Evolutionary conservation across 257 asterid genomes (phyloP), one percentile per base, ranked within the genome.

Genomic region (Ehretia macrophylla): DNA sequence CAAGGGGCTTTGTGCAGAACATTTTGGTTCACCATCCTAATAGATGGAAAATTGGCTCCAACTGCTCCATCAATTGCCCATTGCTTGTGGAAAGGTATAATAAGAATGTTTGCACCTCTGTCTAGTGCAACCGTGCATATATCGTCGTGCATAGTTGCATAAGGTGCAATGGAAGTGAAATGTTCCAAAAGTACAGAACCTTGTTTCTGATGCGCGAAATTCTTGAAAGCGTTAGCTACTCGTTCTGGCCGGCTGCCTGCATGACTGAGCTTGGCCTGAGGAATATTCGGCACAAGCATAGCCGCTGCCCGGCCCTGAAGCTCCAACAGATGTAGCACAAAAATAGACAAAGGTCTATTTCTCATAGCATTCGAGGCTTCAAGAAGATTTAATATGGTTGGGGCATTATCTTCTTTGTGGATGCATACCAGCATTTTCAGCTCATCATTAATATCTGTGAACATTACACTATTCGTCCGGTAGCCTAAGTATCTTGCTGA

Each of bases 91-190:
- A 76, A 84, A 0, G 90, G 93, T 27, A 81, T 13, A 27, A 87
- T 82, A 38, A 84, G 54, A 4, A 82, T 69, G 20, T 77, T 73
- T 21, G 81, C 78, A 1, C 59, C 67, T 32, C 64, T 73, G 21
- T 82, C 94, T 0, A 68, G 62, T 0, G 83, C 83, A 14, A 84
- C 46, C 0, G 83, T 59, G 77, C 90, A 87, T 37, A 87, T 63
- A 22, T 87, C 95, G 17, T 74, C 79, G 23, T 87, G 94, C 95
- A 82, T 87, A 66, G 78, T 78, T 0, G 82, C 74, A 14, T 80
- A 84, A 0, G 94, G 94, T 9, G 87, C 56, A 4, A 87, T 69
- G 17, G 90, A 71, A 4, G 81, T 82, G 75, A 77, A 84, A 67
- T 80, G 83, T 21, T 81, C 79, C n/a, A 78, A 51, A 0, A 37